A percentile compares a stretch with the other conserved stretches of the same genome.
Evolutionary conservation across 805 yeast species (phyloP).

Genomic region (Tetrapisispora iriomotensis): DNA sequence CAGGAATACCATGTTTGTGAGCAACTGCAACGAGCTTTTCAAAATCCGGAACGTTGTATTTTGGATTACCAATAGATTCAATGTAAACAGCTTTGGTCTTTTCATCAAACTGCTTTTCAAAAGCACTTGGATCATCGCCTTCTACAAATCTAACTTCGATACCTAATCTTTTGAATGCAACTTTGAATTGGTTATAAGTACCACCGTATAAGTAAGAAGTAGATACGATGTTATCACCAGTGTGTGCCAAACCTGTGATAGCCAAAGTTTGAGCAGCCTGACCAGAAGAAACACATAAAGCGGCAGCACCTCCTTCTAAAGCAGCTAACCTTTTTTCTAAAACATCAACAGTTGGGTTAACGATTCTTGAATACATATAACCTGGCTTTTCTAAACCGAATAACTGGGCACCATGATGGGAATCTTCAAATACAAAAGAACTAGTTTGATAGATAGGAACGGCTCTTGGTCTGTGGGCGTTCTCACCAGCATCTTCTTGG

Average conservation of each 20-base stretch:
- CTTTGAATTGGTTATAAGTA: slow-evolving; percentile 90
- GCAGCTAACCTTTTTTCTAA: slow-evolving; percentile 90
- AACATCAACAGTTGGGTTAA: slow-evolving; percentile 88
- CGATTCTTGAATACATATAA: slow-evolving; percentile 78
- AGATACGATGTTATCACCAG: slow-evolving; percentile 84
- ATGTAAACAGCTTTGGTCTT: slow-evolving; percentile 84
- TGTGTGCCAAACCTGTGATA: slow-evolving; percentile 68
- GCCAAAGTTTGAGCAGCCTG: slow-evolving; percentile 92
- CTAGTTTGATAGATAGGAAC: slow-evolving; percentile 90
- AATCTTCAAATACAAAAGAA: slow-evolving; percentile 78
- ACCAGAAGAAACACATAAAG: slow-evolving; percentile 87
- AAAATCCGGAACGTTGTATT: slow-evolving; percentile 86
- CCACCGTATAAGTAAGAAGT: slow-evolving; percentile 90
- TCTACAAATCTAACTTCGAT: slow-evolving; percentile 76
- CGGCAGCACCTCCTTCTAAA: slow-evolving; percentile 86
- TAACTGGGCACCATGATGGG: slow-evolving; percentile 85
- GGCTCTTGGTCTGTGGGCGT: slow-evolving; percentile 67
- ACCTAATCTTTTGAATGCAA: slow-evolving; percentile 81
- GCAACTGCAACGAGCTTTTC: slow-evolving; percentile 66
- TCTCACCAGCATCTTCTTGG: slow-evolving; percentile 55
- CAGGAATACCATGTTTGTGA: slow-evolving; percentile 78
- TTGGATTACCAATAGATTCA: slow-evolving; percentile 90
- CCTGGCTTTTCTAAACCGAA: slow-evolving; percentile 82
- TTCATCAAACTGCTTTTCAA: slow-evolving; percentile 65
- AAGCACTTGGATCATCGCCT: slow-evolving; percentile 66